These are phyloP conservation scores for Pseudogymnoascus sp. DNA, from an alignment of 2,329 filamentous ascomycete species.

Conservation along the genomic window DNA sequence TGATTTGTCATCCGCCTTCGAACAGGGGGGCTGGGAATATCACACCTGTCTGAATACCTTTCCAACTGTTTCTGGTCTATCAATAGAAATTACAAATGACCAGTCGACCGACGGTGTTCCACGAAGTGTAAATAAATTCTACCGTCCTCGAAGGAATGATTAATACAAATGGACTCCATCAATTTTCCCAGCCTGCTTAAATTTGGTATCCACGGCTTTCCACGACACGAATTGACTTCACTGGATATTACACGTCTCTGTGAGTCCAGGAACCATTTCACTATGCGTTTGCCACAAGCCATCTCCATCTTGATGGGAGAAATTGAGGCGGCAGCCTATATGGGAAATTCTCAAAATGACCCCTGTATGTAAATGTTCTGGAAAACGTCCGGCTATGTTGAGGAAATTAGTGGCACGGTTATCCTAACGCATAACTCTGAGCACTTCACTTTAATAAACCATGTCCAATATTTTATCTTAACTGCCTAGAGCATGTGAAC, in stretches of 20 bases:
- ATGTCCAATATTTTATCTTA: background rate
- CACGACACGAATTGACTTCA: background rate
- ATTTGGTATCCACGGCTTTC: background rate
- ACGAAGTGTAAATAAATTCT: background rate
- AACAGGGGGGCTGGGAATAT: background rate
- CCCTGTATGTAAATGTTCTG: conserved; percentile 2
- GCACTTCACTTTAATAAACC: background rate
- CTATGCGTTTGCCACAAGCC: background rate
- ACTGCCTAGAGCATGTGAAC: background rate
- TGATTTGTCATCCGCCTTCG: too few species aligned
- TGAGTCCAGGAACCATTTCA: background rate
- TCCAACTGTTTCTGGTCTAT: background rate
- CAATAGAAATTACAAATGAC: background rate
- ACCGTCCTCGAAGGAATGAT: background rate
- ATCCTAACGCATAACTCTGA: background rate
- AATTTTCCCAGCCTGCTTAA: background rate
- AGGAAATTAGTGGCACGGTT: background rate
- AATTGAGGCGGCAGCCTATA: background rate
- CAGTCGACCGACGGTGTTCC: background rate
- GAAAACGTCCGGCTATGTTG: background rate
- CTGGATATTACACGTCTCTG: background rate
- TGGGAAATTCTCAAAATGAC: background rate
- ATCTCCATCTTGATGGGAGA: background rate
- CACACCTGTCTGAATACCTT: background rate
- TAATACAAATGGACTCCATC: background rate